Conservation (phyloP, 345 rosid genomes). For the Gossypium ekmanianum region DNA sequence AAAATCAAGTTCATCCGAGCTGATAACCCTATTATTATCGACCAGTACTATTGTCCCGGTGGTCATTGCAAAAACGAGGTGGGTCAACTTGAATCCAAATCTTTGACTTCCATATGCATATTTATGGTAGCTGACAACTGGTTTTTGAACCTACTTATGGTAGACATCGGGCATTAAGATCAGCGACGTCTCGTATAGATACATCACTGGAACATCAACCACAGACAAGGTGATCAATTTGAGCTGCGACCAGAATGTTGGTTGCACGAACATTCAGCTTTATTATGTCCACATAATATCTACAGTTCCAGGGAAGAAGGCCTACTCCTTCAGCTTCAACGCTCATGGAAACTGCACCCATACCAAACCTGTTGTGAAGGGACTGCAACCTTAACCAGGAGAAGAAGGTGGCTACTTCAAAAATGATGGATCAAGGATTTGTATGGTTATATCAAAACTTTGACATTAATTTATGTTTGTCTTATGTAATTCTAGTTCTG, state of each 20-base stretch:
- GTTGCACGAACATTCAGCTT: conserved; percentile 3
- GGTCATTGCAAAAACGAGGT: conserved; percentile 6
- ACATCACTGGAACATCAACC: background rate
- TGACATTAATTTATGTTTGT: no score
- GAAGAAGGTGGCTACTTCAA: no score
- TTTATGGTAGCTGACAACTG: no score
- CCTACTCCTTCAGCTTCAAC: background rate
- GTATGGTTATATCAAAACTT: no score
- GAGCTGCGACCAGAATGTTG: conserved; percentile 11
- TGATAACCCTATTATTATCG: conserved; percentile 12
- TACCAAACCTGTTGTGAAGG: background rate
- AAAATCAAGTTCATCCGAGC: background rate
- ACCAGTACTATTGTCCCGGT: conserved; percentile 5
- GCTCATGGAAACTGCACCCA: background rate
- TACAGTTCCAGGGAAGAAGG: conserved; percentile 1
- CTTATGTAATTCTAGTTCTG: no score
- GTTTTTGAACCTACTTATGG: background rate
- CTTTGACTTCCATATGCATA: no score
- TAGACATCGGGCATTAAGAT: conserved; percentile 1
- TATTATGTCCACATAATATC: background rate
- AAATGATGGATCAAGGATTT: no score
- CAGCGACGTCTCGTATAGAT: conserved; percentile 7
- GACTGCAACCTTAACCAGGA: background rate
- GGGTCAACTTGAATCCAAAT: background rate
- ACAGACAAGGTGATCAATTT: conserved; percentile 15